Base-by-base conservation (phyloP, 163 green algal genomes). In the Smithsoniella earleae region DNA sequence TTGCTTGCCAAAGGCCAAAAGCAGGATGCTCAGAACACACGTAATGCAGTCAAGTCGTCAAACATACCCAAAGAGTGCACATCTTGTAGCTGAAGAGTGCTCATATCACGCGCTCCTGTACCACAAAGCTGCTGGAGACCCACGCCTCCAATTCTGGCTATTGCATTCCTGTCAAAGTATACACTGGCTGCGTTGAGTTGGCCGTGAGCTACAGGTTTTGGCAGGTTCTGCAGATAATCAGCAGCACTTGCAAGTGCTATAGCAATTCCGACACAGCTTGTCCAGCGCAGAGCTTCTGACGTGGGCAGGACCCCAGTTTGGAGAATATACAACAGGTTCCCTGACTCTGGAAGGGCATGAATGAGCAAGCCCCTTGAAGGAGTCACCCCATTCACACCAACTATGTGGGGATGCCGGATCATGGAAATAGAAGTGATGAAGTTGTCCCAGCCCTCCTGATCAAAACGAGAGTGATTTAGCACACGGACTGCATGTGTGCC, bases 261-360 rank as follows among this genome's bases (percentile, higher is more conserved):
- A 30, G 58, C 58, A 38, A 69, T 69, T 5, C 43, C 58, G 30
- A 69, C 58, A 38, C 58, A 69, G 58, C 58, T 34, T 30, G 40
- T 69, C 58, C 58, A 69, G 16, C n/a, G 30, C 27, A 69, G 58
- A 30, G 8, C 30, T 31, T 69, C 58, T 16, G 58, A 45, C 5
- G 58, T 69, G 27, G 58, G 58, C 25, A 69, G 58, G 30, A 34
- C 58, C 30, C 27, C 58, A 18, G 58, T 69, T 34, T 69, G 58
- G 30, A 69, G 58, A 18, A 69, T 34, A 33, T 69, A 69, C 2
- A 69, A 33, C 58, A 69, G 58, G 58, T 69, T 69, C 30, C 58
- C 58, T 18, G 58, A 69, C 58, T 69, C 58, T 38, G 58, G 58
- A 6, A 69, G 58, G 58, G 40, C 58, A 30, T 43, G 25, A 30